phyloP scores from a whole-genome alignment of 2,329 filamentous ascomycete species.

The Fusarium siculi region DNA sequence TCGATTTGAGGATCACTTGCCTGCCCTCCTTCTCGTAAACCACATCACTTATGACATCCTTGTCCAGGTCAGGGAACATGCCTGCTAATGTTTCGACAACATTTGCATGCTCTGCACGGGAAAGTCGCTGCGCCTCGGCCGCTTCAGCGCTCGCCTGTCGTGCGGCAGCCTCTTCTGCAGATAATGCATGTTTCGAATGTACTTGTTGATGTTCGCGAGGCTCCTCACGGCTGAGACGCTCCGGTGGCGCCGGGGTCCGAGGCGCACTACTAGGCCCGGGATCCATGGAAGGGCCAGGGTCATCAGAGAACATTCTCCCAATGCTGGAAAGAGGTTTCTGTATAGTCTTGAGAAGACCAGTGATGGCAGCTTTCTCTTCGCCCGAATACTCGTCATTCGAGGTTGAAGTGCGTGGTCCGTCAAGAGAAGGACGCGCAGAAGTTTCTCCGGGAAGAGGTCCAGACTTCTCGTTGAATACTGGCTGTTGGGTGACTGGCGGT shows the following conservation, averaged over 20 bases:
- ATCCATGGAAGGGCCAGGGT: conserved; percentile 55
- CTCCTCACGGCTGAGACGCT: conserved; percentile 48
- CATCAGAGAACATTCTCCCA: conserved; percentile 90
- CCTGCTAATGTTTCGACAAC: conserved; percentile 93
- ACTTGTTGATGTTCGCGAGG: conserved; percentile 48
- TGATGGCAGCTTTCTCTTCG: conserved; percentile 84
- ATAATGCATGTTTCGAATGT: conserved; percentile 59
- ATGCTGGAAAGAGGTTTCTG: conserved; percentile 92
- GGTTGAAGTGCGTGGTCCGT: conserved; percentile 63
- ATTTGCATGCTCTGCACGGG: conserved; percentile 85
- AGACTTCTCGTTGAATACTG: conserved; percentile 58
- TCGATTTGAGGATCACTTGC: conserved; percentile 61
- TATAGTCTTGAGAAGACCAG: conserved; percentile 87
- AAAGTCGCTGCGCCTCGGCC: conserved; percentile 85
- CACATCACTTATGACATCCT: conserved; percentile 95
- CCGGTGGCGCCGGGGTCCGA: conserved; percentile 52
- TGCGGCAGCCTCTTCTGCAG: conserved; percentile 87
- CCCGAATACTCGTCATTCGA: conserved; percentile 64
- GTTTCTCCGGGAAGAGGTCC: conserved; percentile 40
- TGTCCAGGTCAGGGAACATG: conserved; percentile 97
- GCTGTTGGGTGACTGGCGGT: conserved; percentile 53
- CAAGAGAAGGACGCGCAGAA: conserved; percentile 56
- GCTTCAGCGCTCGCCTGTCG: conserved; percentile 90
- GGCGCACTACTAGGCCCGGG: conserved; percentile 46
- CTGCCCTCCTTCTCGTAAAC: conserved; percentile 94